These are phyloP conservation scores for Durotheca rogersii DNA, from an alignment of 495 filamentous ascomycete species.

Conservation along the genomic window DNA sequence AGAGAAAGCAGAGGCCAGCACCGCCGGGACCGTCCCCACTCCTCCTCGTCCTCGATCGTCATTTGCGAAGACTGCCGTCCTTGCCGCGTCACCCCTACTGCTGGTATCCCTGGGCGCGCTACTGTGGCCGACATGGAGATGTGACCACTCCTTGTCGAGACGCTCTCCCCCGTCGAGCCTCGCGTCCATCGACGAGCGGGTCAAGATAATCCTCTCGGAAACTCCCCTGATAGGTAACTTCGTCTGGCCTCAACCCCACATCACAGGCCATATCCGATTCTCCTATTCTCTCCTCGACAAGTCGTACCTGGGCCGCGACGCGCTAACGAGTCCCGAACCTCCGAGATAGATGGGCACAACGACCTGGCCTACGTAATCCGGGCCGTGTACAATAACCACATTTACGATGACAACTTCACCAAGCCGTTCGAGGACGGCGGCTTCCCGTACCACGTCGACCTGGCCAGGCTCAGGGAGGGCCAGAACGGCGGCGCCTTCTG, in stretches of 20 bases:
- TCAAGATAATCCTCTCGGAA: conserved; percentile 64
- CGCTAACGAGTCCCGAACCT: too few relatives aligned
- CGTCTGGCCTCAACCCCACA: too few relatives aligned
- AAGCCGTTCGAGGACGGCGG: conserved; percentile 65
- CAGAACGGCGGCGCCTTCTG: conserved; percentile 80
- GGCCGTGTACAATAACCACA: conserved; percentile 67
- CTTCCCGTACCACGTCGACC: conserved; percentile 72
- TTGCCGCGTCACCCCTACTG: conserved; percentile 14
- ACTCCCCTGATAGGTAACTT: conserved; percentile 85
- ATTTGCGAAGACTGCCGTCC: conserved; percentile 13
- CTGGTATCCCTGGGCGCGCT: conserved; percentile 24
- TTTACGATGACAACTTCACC: conserved; percentile 73
- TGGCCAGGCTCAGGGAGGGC: conserved; percentile 62
- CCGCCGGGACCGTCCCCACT: conserved; percentile 2
- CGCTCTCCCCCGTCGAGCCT: conserved; percentile 28
- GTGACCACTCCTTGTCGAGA: conserved; percentile 20
- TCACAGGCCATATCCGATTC: too few relatives aligned
- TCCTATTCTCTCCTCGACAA: too few relatives aligned
- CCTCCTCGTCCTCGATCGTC: conserved; percentile 16
- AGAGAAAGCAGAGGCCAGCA: conserved; percentile 7
- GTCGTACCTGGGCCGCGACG: too few relatives aligned
- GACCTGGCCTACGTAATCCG: conserved; percentile 79
- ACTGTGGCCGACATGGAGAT: conserved; percentile 23
- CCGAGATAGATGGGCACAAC: conserved; percentile 97
- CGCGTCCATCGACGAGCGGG: conserved; percentile 61